These are phyloP conservation scores for Phytopythium sindhum DNA, from an alignment of 352 stramenopile species.

Conservation along the genomic window DNA sequence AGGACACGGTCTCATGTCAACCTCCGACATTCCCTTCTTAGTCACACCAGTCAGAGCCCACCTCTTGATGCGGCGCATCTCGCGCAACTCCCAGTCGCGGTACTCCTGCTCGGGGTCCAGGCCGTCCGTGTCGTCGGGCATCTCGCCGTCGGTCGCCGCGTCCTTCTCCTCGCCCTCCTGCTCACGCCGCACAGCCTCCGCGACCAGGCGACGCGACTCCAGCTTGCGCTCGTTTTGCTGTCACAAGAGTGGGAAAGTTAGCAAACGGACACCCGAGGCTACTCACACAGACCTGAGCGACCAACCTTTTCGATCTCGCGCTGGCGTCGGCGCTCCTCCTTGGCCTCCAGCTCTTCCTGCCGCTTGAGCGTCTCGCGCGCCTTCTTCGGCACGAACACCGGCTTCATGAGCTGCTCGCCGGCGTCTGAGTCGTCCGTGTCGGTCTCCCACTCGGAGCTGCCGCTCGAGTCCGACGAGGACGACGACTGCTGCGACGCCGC, in stretches of 20 bases:
- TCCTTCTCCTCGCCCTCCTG: slow-evolving; percentile 40
- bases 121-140: slow-evolving; percentile 88
- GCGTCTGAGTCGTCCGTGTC: slow-evolving; percentile 76
- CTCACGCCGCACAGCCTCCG: slow-evolving; percentile 69
- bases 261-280: background rate
- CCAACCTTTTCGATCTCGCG: slow-evolving; percentile 50
- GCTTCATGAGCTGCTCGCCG: slow-evolving; percentile 82
- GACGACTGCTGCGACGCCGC: slow-evolving; percentile 3
- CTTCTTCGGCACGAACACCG: slow-evolving; percentile 90
- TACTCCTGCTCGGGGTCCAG: slow-evolving; percentile 90
- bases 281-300: background rate
- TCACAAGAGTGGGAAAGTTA: background rate
- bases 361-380: slow-evolving; percentile 80
- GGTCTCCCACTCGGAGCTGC: slow-evolving; percentile 75
- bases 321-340: slow-evolving; percentile 63
- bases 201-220: slow-evolving; percentile 72
- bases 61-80: slow-evolving; percentile 91
- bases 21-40: too few relatives aligned
- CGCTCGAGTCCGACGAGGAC: slow-evolving; percentile 42
- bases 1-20: slow-evolving; percentile 1
- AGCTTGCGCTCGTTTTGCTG: slow-evolving; percentile 52
- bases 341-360: slow-evolving; percentile 71
- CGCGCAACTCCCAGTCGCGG: slow-evolving; percentile 91
- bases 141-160: slow-evolving; percentile 75
- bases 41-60: slow-evolving; percentile 10